phyloP scores from a whole-genome alignment of 2,329 filamentous ascomycete species.

The Sordariomycetes sp. region DNA sequence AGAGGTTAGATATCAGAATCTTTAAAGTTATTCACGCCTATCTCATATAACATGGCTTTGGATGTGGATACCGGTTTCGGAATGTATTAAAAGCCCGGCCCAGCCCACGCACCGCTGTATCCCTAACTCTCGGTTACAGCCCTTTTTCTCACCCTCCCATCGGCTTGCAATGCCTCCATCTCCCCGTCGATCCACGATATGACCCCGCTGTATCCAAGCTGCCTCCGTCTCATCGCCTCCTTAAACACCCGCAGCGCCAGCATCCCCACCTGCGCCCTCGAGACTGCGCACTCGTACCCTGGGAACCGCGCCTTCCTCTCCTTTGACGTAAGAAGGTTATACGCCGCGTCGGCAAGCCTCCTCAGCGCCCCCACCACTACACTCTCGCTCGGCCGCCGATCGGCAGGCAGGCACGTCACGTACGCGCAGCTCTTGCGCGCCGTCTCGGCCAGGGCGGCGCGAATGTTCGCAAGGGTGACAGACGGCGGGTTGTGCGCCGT shows the following conservation, averaged over 20 bases:
- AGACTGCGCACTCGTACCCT: conserved; percentile 41
- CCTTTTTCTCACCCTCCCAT: not conserved
- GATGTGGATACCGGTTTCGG: no score
- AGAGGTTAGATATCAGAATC: no score
- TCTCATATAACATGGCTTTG: no score
- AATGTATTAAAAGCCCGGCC: not conserved
- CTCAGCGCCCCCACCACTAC: conserved; percentile 52
- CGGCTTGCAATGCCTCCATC: conserved; percentile 16
- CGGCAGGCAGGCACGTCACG: conserved; percentile 42
- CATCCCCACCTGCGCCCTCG: conserved; percentile 6
- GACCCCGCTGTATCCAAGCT: conserved; percentile 55
- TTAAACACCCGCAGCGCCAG: conserved; percentile 57
- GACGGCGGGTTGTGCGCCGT: conserved; percentile 60
- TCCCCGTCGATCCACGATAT: conserved; percentile 57
- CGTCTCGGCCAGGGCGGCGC: conserved; percentile 64
- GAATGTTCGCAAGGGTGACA: conserved; percentile 65
- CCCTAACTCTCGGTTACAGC: not conserved
- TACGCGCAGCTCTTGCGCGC: conserved; percentile 66
- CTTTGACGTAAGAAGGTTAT: conserved; percentile 49
- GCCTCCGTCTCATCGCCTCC: conserved; percentile 56
- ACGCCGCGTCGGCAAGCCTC: conserved; percentile 55
- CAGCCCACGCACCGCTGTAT: not conserved
- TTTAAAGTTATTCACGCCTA: no score
- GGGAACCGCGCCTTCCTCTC: conserved; percentile 31
- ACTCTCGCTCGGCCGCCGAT: conserved; percentile 41